phyloP scores from a whole-genome alignment of 805 yeast species.

The Yamadazyma sp. region DNA sequence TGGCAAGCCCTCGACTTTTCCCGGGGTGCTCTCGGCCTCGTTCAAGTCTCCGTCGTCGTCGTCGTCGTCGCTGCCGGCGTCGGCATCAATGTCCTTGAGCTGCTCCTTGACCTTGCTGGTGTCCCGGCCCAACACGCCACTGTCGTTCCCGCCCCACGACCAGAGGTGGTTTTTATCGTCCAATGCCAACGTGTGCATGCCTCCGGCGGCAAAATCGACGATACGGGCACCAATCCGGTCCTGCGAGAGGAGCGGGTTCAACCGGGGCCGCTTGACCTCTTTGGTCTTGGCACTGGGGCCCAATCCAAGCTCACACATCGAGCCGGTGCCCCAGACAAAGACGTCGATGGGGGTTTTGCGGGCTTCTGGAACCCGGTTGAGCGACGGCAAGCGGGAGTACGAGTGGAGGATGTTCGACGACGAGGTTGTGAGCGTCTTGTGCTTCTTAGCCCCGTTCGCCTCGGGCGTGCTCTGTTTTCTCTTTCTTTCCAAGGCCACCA shows the following conservation, averaged over 20 bases:
- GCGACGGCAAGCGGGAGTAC: slow-evolving; percentile 45
- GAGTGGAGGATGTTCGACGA: slow-evolving; percentile 47
- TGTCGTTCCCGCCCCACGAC: slow-evolving; percentile 99
- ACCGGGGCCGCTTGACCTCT: slow-evolving; percentile 93
- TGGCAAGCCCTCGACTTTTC: slow-evolving; percentile 66
- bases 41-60: slow-evolving; percentile 84
- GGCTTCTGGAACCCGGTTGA: slow-evolving; percentile 40
- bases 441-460: slow-evolving; percentile 25
- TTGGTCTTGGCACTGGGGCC: slow-evolving; percentile 92
- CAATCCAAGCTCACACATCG: slow-evolving; percentile 97
- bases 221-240: slow-evolving; percentile 50
- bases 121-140: slow-evolving; percentile 87
- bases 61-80: slow-evolving; percentile 56
- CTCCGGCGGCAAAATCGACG: slow-evolving; percentile 91
- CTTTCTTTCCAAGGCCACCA: slow-evolving; percentile 48
- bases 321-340: slow-evolving; percentile 94
- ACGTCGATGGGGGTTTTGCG: slow-evolving; percentile 61
- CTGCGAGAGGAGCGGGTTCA: slow-evolving; percentile 70
- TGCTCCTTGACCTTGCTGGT: slow-evolving; percentile 62
- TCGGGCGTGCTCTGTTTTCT: slow-evolving; percentile 19
- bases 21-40: slow-evolving; percentile 87
- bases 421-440: slow-evolving; percentile 27
- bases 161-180: slow-evolving; percentile 78
- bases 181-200: slow-evolving; percentile 88
- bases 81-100: slow-evolving; percentile 59